Conservation (phyloP, 163 green algal genomes). For the Scenedesmus sp. region DNA sequence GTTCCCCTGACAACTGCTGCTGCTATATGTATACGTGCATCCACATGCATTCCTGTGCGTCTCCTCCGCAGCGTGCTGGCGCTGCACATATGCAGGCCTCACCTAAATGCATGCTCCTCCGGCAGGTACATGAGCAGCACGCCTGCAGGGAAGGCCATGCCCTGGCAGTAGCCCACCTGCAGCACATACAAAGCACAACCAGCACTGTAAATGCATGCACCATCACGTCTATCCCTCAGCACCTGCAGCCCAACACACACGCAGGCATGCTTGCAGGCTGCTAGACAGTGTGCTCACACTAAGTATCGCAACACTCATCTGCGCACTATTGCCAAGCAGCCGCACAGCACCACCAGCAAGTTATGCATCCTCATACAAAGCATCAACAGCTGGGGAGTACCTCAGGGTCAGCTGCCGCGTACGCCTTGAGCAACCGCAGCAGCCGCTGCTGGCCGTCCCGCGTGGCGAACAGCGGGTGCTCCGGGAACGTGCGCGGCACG, state of each 20-base stretch:
- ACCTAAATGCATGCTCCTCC: constrained; percentile 87
- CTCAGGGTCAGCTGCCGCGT: constrained; percentile 45
- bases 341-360: neutral
- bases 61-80: too few relatives aligned
- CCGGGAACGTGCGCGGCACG: constrained; percentile 96
- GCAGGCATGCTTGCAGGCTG: neutral
- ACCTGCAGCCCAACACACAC: neutral
- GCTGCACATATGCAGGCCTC: neutral
- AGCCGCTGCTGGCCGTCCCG: constrained; percentile 41
- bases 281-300: too few relatives aligned
- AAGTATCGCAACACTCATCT: too few relatives aligned
- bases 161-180: constrained; percentile 94
- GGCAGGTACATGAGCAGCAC: constrained; percentile 91
- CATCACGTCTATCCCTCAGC: neutral
- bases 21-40: too few relatives aligned
- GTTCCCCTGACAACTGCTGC: too few relatives aligned
- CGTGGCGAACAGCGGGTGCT: constrained; percentile 87
- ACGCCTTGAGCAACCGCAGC: constrained; percentile 46
- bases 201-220: neutral
- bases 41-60: too few relatives aligned
- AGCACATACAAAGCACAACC: constrained; percentile 43
- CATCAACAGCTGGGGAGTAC: neutral
- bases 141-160: constrained; percentile 93
- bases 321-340: too few relatives aligned
- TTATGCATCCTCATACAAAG: neutral